These are phyloP conservation scores for Acanthamoeba culbertsoni DNA, from an alignment of 208 protist genomes.

Conservation along the genomic window DNA sequence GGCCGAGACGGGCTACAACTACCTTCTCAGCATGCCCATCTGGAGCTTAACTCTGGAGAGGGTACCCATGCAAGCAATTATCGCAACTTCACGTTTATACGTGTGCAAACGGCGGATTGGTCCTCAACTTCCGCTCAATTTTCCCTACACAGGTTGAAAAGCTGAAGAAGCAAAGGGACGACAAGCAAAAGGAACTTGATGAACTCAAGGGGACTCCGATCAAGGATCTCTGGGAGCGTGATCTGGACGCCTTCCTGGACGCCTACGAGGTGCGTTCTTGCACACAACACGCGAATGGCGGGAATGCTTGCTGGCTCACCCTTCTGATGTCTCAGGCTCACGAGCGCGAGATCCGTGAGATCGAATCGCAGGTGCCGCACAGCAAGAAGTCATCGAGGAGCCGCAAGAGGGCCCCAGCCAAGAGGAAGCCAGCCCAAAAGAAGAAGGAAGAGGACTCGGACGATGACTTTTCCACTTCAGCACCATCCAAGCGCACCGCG, in stretches of 20 bases:
- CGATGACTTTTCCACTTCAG: background rate
- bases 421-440: background rate
- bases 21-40: conserved; percentile 97
- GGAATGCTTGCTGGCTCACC: too few species aligned
- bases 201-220: conserved; percentile 1
- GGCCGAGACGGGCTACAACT: conserved; percentile 93
- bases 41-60: conserved; percentile 97
- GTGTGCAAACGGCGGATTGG: too few species aligned
- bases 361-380: background rate
- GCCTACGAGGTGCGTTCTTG: conserved; percentile 19
- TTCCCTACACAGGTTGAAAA: conserved; percentile 16
- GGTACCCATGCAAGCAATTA: conserved; percentile 74
- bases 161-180: conserved; percentile 39
- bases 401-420: conserved; percentile 7
- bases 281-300: too few species aligned
- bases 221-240: conserved; percentile 20
- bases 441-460: conserved; percentile 39
- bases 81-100: background rate
- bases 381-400: background rate
- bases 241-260: conserved; percentile 48
- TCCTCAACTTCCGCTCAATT: background rate
- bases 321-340: too few species aligned
- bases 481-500: background rate
- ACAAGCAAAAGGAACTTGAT: conserved; percentile 45
- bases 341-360: background rate